Conservation (phyloP, 1,284 basidiomycete species). For the Megacollybia platyphylla region DNA sequence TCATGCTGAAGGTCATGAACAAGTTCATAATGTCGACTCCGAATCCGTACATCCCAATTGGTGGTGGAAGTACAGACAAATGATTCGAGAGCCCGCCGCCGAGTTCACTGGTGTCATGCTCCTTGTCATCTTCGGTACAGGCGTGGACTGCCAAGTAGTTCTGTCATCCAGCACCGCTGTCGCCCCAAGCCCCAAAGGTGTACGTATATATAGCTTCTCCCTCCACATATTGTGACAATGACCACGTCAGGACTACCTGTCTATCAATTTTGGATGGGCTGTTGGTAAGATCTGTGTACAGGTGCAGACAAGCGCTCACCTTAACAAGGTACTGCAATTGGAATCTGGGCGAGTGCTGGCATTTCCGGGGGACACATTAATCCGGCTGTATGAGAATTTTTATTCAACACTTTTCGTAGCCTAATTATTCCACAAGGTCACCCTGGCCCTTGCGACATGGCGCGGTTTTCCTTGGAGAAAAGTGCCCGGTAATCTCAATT, state of each 20-base stretch:
- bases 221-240: not conserved
- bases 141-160: not conserved
- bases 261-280: not conserved
- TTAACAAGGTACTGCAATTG: slow-evolving; percentile 21
- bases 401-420: slow-evolving; percentile 1
- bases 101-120: slow-evolving; percentile 3
- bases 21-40: too few relatives aligned
- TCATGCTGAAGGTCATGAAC: too few relatives aligned
- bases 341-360: slow-evolving; percentile 29
- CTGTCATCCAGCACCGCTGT: not conserved
- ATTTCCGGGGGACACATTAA: slow-evolving; percentile 38
- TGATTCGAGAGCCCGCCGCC: not conserved
- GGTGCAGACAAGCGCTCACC: not conserved
- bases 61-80: not conserved
- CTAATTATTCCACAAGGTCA: slow-evolving; percentile 13
- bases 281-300: not conserved
- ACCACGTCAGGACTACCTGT: slow-evolving; percentile 1
- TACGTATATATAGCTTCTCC: not conserved
- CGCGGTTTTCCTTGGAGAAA: slow-evolving; percentile 42
- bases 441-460: slow-evolving; percentile 31
- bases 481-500: slow-evolving; percentile 18
- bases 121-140: slow-evolving; percentile 3
- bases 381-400: slow-evolving; percentile 20
- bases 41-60: not conserved
- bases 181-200: not conserved